phyloP scores from a whole-genome alignment of 2,329 filamentous ascomycete species.

The Pseudocercospora musae region DNA sequence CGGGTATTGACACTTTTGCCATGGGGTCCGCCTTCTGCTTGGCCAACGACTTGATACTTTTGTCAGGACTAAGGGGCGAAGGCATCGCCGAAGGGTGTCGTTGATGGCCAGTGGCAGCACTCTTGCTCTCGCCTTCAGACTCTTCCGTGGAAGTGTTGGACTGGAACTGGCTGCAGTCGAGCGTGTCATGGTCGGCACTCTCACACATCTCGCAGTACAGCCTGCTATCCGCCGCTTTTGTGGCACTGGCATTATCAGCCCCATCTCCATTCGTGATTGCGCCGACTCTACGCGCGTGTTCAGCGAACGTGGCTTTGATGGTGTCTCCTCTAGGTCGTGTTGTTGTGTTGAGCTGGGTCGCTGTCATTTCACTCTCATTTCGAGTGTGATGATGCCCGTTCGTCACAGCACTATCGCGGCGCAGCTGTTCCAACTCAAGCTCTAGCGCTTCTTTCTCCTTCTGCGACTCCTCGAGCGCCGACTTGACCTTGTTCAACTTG shows the following conservation, averaged over 20 bases:
- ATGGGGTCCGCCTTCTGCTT: slow-evolving; percentile 22
- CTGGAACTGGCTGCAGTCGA: slow-evolving; percentile 67
- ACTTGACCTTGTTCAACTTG: slow-evolving; percentile 56
- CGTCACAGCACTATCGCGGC: slow-evolving; percentile 41
- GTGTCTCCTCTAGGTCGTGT: slow-evolving; percentile 48
- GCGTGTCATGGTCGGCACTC: slow-evolving; percentile 83
- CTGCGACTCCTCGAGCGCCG: slow-evolving; percentile 68
- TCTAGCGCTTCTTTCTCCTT: slow-evolving; percentile 80
- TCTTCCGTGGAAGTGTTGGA: slow-evolving; percentile 16
- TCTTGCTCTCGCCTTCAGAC: slow-evolving; percentile 14
- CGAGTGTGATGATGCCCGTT: slow-evolving; percentile 35
- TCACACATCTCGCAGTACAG: slow-evolving; percentile 93
- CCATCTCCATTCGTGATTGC: background rate
- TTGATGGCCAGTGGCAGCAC: slow-evolving; percentile 10
- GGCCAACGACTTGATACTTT: slow-evolving; percentile 1
- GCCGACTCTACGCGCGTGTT: slow-evolving; percentile 56
- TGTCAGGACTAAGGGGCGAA: slow-evolving; percentile 13
- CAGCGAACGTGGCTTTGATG: slow-evolving; percentile 59
- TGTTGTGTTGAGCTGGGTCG: slow-evolving; percentile 19
- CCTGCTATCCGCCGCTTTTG: slow-evolving; percentile 2
- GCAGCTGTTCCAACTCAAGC: slow-evolving; percentile 72
- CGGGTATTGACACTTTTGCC: slow-evolving; percentile 8
- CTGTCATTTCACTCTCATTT: slow-evolving; percentile 38
- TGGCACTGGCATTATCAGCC: slow-evolving; percentile 5
- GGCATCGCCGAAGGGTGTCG: slow-evolving; percentile 12